These are phyloP conservation scores for Boletus semigastroideus DNA, from an alignment of 1,284 basidiomycete genomes.

Conservation along the genomic window DNA sequence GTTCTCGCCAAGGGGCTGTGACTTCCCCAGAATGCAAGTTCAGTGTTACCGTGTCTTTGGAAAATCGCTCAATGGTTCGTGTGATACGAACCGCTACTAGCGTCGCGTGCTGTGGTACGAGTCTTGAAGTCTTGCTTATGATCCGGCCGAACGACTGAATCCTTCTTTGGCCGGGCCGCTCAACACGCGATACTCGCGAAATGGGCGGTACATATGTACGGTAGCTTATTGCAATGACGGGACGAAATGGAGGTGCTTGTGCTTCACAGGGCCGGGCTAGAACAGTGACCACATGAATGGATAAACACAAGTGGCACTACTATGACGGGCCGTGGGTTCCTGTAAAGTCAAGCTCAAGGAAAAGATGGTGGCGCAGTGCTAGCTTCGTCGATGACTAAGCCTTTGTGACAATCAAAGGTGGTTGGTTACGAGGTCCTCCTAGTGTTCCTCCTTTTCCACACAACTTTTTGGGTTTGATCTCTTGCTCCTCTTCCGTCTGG, in stretches of 20 bases:
- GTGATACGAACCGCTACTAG: not conserved
- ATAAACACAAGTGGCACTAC: constrained; percentile 4
- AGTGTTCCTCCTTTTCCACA: not conserved
- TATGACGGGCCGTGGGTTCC: constrained; percentile 2
- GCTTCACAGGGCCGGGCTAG: constrained; percentile 1
- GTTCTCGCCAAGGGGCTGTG: constrained; percentile 1
- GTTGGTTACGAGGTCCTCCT: constrained; percentile 2
- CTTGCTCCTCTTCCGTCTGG: not conserved
- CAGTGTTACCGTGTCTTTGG: constrained; percentile 9
- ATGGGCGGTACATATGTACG: not conserved
- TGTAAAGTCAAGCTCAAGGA: constrained; percentile 21
- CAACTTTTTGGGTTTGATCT: constrained; percentile 5
- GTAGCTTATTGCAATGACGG: constrained; percentile 8
- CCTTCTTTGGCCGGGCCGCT: not conserved
- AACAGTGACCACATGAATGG: not conserved
- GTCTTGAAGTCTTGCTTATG: constrained; percentile 6
- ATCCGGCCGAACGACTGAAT: constrained; percentile 27
- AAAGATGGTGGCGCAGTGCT: not conserved
- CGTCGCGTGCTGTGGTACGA: constrained; percentile 2
- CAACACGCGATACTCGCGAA: not conserved
- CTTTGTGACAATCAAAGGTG: constrained; percentile 1
- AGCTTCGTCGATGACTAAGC: constrained; percentile 22
- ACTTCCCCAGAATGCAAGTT: constrained; percentile 15
- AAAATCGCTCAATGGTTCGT: not conserved
- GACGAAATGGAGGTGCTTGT: constrained; percentile 10